Evolutionary conservation across 192 early-diverging fungal species (phyloP).

Genomic region (Backusella morwellensis): DNA sequence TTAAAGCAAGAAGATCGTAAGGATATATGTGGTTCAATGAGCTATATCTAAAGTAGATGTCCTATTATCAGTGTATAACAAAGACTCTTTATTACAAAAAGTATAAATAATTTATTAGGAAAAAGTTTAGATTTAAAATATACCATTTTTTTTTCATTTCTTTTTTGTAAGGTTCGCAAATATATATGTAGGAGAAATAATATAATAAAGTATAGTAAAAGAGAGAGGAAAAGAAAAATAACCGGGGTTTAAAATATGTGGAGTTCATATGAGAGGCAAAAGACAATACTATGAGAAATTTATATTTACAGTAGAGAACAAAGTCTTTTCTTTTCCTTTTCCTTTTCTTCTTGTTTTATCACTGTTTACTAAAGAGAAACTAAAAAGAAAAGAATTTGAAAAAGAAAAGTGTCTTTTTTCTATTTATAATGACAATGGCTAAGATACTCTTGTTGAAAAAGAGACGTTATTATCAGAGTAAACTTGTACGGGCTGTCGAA

Average conservation of each 20-base stretch:
- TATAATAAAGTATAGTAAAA: not conserved
- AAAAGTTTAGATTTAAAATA: not conserved
- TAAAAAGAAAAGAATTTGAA: not conserved
- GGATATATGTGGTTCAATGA: no score
- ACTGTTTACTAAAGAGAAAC: not conserved
- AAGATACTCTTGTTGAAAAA: constrained; percentile 1
- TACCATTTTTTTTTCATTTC: not conserved
- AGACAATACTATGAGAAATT: not conserved
- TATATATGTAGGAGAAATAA: not conserved
- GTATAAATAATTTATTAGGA: not conserved
- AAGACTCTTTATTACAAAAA: not conserved
- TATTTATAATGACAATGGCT: not conserved
- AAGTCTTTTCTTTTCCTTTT: not conserved
- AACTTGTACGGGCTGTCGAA: not conserved
- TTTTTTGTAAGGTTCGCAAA: not conserved
- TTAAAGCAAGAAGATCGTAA: no score
- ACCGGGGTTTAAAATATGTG: not conserved
- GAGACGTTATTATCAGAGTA: not conserved
- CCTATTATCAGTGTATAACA: no score
- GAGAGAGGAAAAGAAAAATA: not conserved
- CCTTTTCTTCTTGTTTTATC: not conserved
- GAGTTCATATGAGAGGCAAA: constrained; percentile 1
- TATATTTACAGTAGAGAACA: constrained; percentile 4
- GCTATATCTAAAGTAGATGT: no score
- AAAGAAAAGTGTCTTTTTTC: not conserved